Evolutionary conservation across 805 yeast genomes (phyloP), one percentile per base, ranked within the genome.

Genomic region (Candida silvicultrix): DNA sequence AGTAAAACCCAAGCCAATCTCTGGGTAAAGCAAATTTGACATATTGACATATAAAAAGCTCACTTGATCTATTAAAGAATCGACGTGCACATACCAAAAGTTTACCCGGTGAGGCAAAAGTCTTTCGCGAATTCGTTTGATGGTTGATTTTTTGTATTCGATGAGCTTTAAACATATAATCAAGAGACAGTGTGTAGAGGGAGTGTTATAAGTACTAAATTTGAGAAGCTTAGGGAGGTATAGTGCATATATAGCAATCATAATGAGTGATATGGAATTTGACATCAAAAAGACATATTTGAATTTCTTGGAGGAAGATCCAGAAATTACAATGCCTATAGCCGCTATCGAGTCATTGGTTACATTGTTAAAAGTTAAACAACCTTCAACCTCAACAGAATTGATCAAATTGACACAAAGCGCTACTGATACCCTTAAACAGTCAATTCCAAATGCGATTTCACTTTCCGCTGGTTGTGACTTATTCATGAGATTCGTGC

Each of bases 301-400:
- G 47, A 77, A 78, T 61, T 89, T 88, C 63, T 72, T 94, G 51
- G 80, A 78, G 54, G 96, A 89, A 43, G 97, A 94, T 67, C 75
- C 87, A n/a, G 98, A 94, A 47, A 87, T 94, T 81, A 90, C 99
- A 6, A 94, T 90, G 97, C 99, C 99, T 1, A 88, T 94, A 31
- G 99, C 99, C 38, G 99, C 99, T 32, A 94, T 94, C 59, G 98
- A 94, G 69, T 81, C 96, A 12, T 71, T 94, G 40, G 96, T 94
- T 23, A 85, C 94, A 9, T 76, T 94, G 67, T 68, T 92, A 25
- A 76, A 83, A 52, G 80, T 83, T 42, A 83, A 89, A 55, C 89
- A 89, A 62, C 97, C 99, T 8, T 76, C 89, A 10, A 94, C 99
- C 0, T 89, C 96, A 2, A 87, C 97, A 2, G 99, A 94, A 63